Conservation (phyloP, 225 moss, liverwort and hornwort genomes). For the Ulota crispa region DNA sequence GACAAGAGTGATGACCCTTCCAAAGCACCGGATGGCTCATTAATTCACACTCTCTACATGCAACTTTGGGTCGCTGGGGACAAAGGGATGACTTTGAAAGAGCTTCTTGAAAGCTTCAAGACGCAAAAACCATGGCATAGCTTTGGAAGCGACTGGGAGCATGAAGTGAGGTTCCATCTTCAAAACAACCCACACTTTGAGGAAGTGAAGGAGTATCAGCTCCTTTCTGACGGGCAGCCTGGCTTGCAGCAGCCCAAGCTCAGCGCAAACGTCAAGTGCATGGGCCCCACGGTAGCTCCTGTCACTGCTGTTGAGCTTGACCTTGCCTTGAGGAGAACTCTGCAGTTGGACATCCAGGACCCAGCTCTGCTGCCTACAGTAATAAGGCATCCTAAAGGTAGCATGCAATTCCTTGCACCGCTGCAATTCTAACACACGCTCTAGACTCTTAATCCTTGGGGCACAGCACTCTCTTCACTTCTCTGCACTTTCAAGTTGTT, state of each 20-base stretch:
- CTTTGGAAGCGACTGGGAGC: conserved; percentile 24
- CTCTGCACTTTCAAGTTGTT: no score
- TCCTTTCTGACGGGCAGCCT: no score
- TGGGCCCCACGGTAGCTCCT: background rate
- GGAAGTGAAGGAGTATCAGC: no score
- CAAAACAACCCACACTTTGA: conserved; percentile 2
- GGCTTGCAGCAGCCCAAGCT: no score
- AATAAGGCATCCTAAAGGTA: conserved; percentile 12
- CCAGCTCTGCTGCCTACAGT: no score
- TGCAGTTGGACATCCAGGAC: no score
- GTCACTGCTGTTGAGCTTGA: no score
- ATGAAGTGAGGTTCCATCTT: conserved; percentile 28
- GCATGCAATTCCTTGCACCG: background rate
- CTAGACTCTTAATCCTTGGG: background rate
- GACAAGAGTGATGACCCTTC: conserved; percentile 2
- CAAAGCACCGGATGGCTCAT: conserved; percentile 30
- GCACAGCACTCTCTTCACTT: no score
- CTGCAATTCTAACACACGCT: background rate
- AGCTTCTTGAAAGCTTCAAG: conserved; percentile 28
- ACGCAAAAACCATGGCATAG: conserved; percentile 5
- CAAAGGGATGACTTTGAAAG: conserved; percentile 9
- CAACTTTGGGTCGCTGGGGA: background rate
- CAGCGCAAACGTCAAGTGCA: background rate
- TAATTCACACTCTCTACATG: conserved; percentile 34
- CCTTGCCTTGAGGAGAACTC: no score